Evolutionary conservation across 1,284 basidiomycete genomes (phyloP).

Genomic region (Ceratobasidium sp.): DNA sequence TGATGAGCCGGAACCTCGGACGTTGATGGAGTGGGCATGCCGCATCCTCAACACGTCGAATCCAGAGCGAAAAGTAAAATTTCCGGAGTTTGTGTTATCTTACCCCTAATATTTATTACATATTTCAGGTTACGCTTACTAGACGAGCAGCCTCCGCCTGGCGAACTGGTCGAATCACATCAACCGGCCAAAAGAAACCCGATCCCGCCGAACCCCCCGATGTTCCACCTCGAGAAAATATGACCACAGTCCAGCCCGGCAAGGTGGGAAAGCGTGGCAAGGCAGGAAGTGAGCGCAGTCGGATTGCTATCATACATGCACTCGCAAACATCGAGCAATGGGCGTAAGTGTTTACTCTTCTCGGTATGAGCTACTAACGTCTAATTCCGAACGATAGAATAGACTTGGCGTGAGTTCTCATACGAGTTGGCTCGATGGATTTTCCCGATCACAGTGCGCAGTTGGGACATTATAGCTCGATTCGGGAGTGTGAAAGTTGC

Average conservation of each 20-base stretch:
- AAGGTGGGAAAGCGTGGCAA: slow-evolving; percentile 71
- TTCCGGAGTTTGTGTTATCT: not conserved
- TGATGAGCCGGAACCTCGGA: slow-evolving; percentile 61
- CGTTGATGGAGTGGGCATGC: slow-evolving; percentile 81
- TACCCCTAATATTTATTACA: not conserved
- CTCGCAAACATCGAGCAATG: slow-evolving; percentile 93
- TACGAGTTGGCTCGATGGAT: no score
- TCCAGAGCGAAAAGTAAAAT: slow-evolving; percentile 73
- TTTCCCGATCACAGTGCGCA: slow-evolving; percentile 52
- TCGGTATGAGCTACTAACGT: not conserved
- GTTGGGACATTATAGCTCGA: slow-evolving; percentile 88
- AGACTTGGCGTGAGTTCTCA: slow-evolving; percentile 73
- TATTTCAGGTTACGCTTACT: slow-evolving; percentile 71
- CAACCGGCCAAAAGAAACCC: slow-evolving; percentile 71
- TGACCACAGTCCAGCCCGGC: slow-evolving; percentile 72
- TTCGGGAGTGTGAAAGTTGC: slow-evolving; percentile 65
- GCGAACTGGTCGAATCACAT: slow-evolving; percentile 74
- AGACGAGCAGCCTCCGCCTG: slow-evolving; percentile 77
- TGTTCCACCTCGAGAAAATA: slow-evolving; percentile 73
- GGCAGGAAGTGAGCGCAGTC: slow-evolving; percentile 69
- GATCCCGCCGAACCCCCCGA: slow-evolving; percentile 72
- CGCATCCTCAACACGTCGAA: slow-evolving; percentile 79
- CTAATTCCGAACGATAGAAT: slow-evolving; percentile 62
- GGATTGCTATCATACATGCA: slow-evolving; percentile 83
- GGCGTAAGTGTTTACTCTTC: slow-evolving; percentile 70